A percentile compares a stretch with the other conserved stretches of the same genome.
Evolutionary conservation across 2,329 filamentous ascomycete species (phyloP).

Genomic region (Capronia americana): DNA sequence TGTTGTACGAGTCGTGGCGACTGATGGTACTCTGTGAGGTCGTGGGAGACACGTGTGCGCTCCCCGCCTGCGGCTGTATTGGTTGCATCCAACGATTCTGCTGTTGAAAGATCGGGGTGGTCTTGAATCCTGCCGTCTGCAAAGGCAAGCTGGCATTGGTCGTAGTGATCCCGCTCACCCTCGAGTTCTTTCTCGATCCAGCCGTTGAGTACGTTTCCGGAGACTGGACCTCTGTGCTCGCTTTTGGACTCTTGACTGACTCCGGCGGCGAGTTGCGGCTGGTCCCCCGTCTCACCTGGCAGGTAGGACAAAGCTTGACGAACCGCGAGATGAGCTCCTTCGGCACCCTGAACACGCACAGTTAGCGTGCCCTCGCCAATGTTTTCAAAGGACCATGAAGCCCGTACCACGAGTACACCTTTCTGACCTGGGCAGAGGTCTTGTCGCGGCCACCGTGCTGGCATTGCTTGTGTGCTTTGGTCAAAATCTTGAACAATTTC

Average conservation of each 20-base stretch:
- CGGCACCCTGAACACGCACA: constrained; percentile 50
- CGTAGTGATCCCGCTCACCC: constrained; percentile 9
- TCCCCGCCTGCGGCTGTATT: constrained; percentile 26
- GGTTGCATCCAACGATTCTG: constrained; percentile 40
- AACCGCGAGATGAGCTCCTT: constrained; percentile 60
- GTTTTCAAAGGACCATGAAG: constrained; percentile 3
- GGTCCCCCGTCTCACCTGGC: constrained; percentile 53
- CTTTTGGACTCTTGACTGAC: constrained; percentile 30
- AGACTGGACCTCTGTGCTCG: constrained; percentile 24
- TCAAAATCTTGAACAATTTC: constrained; percentile 59
- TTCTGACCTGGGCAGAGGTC: constrained; percentile 58
- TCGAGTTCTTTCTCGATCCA: constrained; percentile 28
- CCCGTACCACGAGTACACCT: constrained; percentile 57
- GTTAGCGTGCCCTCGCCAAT: not conserved
- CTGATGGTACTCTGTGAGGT: constrained; percentile 11
- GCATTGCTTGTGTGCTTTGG: constrained; percentile 57
- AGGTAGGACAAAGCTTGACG: constrained; percentile 59
- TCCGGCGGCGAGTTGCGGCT: constrained; percentile 40
- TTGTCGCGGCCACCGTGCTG: constrained; percentile 61
- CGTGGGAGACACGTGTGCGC: constrained; percentile 5
- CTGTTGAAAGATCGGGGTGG: constrained; percentile 34
- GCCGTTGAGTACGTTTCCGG: constrained; percentile 19
- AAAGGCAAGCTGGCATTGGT: constrained; percentile 28
- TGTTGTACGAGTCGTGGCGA: constrained; percentile 29
- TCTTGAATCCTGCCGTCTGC: constrained; percentile 35